phyloP scores from a whole-genome alignment of 1,284 basidiomycete species.

The Gastroboletus turbinatus region DNA sequence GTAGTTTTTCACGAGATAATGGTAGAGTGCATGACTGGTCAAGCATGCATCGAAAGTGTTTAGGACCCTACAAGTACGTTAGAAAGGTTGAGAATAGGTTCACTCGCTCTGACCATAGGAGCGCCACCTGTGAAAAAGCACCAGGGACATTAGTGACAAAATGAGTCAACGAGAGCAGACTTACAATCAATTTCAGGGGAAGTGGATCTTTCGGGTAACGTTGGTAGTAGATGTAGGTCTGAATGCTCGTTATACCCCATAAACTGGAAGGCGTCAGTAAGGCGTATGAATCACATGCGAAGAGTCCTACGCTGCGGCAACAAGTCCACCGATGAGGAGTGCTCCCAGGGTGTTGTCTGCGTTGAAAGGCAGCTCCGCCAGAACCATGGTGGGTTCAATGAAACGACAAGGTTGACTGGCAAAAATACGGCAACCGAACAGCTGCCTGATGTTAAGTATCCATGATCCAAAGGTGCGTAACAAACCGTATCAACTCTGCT shows the following conservation, averaged over 20 bases:
- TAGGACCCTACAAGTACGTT: conserved; percentile 33
- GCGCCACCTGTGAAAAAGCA: conserved; percentile 3
- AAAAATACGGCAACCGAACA: not conserved
- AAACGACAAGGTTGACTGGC: not conserved
- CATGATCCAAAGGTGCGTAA: not conserved
- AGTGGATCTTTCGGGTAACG: conserved; percentile 39
- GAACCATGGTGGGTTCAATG: not conserved
- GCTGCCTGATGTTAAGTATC: conserved; percentile 3
- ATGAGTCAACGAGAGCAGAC: conserved; percentile 9
- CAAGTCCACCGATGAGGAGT: conserved; percentile 47
- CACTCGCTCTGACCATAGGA: conserved; percentile 21
- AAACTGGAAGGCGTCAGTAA: conserved; percentile 36
- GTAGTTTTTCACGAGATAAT: conserved; percentile 52
- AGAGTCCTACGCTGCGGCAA: conserved; percentile 43
- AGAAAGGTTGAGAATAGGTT: not conserved
- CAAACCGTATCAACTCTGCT: not conserved
- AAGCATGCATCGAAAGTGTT: conserved; percentile 52
- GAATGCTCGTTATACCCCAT: conserved; percentile 56
- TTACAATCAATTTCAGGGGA: conserved; percentile 41
- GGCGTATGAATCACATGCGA: not conserved
- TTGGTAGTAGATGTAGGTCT: conserved; percentile 52
- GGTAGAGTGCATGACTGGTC: conserved; percentile 50
- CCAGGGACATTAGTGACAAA: not conserved
- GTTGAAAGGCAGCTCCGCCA: not conserved
- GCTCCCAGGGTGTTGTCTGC: conserved; percentile 46